Base-by-base conservation (phyloP, 2,329 filamentous ascomycete species). In the Monosporascus sp. region DNA sequence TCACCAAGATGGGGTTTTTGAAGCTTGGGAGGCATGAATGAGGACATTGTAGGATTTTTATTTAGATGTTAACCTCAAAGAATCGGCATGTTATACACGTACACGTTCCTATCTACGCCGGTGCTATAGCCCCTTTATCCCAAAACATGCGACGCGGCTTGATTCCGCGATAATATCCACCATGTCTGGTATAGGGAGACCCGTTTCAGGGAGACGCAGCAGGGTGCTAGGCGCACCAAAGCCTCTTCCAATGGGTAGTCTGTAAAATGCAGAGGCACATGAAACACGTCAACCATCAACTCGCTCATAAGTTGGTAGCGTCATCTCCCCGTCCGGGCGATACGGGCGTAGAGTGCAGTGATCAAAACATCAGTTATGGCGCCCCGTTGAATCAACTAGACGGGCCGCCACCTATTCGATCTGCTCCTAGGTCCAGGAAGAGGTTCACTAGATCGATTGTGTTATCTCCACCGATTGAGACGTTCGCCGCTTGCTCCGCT, bases 381-480 rank as follows among this genome's bases (percentile, higher is more conserved):
- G 31, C 11, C 11, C 5, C 31, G 31, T 41, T 14, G 11, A 31
- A 40, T 62, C 46, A 64, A 26, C 57, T 43, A 17, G 49, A 51
- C 9, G 48, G 53, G 36, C 59, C 59, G 27, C 64, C 62, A 26
- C 63, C 60, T 20, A 60, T 53, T 53, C 46, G 58, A 26, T 60
- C 63, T 19, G 37, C 47, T 3, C 69, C 69, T 11, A 69, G 56
- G 50, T 77, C 70, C 38, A 82, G 64, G 20, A 66, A 67, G 24
- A 78, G 73, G 52, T 74, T 70, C 19, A 83, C 71, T 51, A 84
- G 64, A 61, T 84, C 75, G 52, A 83, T 71, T 36, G 72, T 76
- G 61, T 76, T 78, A 22, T 71, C 65, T 37, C 69, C 69, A 8
- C 76, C 75, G 31, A 80, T 66, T 7, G 69, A 69, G 31, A 80